Evolutionary conservation across 2,329 filamentous ascomycete genomes (phyloP), one percentile per base, ranked within the genome.

Genomic region (Fusarium liriodendri): DNA sequence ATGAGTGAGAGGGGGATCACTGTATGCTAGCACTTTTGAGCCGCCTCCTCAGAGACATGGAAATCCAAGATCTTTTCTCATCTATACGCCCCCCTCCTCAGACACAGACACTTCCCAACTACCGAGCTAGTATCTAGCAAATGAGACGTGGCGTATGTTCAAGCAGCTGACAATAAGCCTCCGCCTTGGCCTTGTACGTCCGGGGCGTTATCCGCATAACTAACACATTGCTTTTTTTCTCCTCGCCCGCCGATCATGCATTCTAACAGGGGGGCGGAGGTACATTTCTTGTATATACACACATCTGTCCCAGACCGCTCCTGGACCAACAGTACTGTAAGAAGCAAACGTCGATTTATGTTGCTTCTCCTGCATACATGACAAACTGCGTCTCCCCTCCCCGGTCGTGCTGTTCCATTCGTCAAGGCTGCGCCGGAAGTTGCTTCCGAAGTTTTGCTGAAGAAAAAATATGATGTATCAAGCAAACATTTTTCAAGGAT

Each of bases 401-500:
- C 22, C 22, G 22, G 29, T 20, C 32, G 13, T 37, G 14, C 16
- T 18, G n/a, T 25, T 33, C 25, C n/a, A 57, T 25, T 57, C 33
- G 32, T 37, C 52, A 35, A 55, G 18, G 52, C n/a, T 35, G n/a
- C 18, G 10, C 16, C 33, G 32, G 52, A 57, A 57, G 16, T n/a
- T 32, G 18, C 27, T 32, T 32, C 18, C 47, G 32, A 37, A 18
- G n/a, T 25, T 52, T 35, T 61, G 11, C 16, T 58, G 20, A 38
- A 63, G 68, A 59, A 38, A 61, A 57, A 59, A 69, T 66, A 22
- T 69, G 58, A 69, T 27, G 11, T 59, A 40, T 72, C 64, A 20
- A 55, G 58, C 59, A 69, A 69, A 71, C 66, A 64, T 33, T 59
- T 22, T 22, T 25, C n/a, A 18, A 40, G 32, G 38, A 11, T 47